Base-by-base conservation (phyloP, 2,329 filamentous ascomycete species). In the Verticillium albo-atrum region DNA sequence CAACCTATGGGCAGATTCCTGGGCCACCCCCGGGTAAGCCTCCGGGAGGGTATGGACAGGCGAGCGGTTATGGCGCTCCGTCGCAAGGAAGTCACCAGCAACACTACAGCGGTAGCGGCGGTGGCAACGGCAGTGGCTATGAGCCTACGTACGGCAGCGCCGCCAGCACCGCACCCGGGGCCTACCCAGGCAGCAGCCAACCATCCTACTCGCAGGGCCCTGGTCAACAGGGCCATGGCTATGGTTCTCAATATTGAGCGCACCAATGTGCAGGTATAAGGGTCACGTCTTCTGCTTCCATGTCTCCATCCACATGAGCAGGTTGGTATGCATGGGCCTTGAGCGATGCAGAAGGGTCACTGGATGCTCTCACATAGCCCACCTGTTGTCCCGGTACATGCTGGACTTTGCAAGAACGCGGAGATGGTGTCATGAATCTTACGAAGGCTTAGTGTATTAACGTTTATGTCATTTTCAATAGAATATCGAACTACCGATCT, bases 131-230 rank as follows among this genome's bases (percentile, higher is more conserved):
- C 14, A 20, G 42, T 23, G 20, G 1, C 5, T 74, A 73, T 50
- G 72, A 67, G 57, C 58, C 66, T 26, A 69, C 68, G 10, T 72
- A 68, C 14, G 42, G 42, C 17, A 63, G 67, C 25, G 65, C 64
- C n/a, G 64, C 68, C 20, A 63, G 67, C 23, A 65, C 64, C 20
- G 64, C 69, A 15, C 32, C 57, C 30, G 71, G 72, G 64, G 72
- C 68, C 30, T 76, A 75, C 58, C 70, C 70, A 10, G 67, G 68
- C 15, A 68, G 66, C 57, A 72, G 71, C 67, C 47, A 50, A 14
- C 47, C 58, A 20, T 2, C 9, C 30, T 67, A 66, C 50, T 28
- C 56, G n/a, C 52, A 50, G 28, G 58, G 66, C 37, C 53, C 57
- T n/a, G 50, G 60, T 14, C 63, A 66, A 35, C 66, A 67, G 17